A percentile compares a stretch with the other conserved stretches of the same genome.
Evolutionary conservation across 805 yeast genomes (phyloP).

Genomic region (Zygosaccharomyces bisporus): DNA sequence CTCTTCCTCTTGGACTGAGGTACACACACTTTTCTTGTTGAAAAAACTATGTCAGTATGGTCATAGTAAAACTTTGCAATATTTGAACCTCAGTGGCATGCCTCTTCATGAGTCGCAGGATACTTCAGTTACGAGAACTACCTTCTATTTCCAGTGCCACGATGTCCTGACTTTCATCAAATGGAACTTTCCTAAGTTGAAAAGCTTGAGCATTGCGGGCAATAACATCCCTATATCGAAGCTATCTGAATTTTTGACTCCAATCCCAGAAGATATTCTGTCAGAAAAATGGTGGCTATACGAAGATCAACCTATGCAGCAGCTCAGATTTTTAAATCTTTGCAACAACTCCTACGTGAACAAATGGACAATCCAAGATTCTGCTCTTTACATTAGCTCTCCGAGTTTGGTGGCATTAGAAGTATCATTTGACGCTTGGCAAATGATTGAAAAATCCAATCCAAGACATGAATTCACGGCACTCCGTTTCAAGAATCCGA

Average conservation of each 20-base stretch:
- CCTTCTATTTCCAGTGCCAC: conserved; percentile 30
- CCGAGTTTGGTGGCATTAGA: conserved; percentile 60
- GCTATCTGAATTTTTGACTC: conserved; percentile 36
- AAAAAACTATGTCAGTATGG: conserved; percentile 39
- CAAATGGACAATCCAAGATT: conserved; percentile 55
- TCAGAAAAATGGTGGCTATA: conserved; percentile 17
- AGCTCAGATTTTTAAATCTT: conserved; percentile 58
- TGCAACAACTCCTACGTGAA: conserved; percentile 58
- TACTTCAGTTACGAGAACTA: conserved; percentile 19
- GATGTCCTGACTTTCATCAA: conserved; percentile 40
- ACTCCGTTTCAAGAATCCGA: conserved; percentile 20
- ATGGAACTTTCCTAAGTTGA: conserved; percentile 39
- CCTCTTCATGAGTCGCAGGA: conserved; percentile 45
- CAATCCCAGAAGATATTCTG: conserved; percentile 17
- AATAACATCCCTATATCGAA: conserved; percentile 35
- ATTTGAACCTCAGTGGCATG: conserved; percentile 62
- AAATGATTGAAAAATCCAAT: conserved; percentile 32
- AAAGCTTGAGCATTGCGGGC: conserved; percentile 37
- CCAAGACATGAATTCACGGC: conserved; percentile 26
- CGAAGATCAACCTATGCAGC: conserved; percentile 21
- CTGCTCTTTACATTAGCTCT: conserved; percentile 43
- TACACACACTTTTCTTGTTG: conserved; percentile 46
- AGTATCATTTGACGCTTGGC: conserved; percentile 50
- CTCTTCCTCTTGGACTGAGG: conserved; percentile 53
- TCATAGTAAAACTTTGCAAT: conserved; percentile 36